A percentile compares a stretch with the other conserved stretches of the same genome.
Conservation (phyloP, 768 basidiomycete genomes). For the Suillus bovinus region DNA sequence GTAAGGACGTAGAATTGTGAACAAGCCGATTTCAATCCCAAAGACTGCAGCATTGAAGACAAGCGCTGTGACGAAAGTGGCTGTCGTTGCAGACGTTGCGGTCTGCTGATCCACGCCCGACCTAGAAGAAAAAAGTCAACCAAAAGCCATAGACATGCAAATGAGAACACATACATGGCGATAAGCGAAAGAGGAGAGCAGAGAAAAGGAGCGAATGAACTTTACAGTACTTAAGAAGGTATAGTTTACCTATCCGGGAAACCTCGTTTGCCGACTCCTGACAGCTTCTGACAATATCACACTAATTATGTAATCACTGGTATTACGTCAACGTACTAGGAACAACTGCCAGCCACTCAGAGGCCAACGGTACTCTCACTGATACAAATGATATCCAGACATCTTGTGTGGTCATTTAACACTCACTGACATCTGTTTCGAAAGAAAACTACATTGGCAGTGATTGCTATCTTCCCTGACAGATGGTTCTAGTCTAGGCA, state of each 20-base stretch:
- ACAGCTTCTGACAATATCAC: not conserved
- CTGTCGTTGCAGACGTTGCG: slow-evolving; percentile 64
- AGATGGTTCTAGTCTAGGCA: slow-evolving; percentile 4
- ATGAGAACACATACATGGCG: slow-evolving; percentile 23
- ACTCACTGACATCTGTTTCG: no score
- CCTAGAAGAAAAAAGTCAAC: slow-evolving; percentile 26
- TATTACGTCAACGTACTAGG: not conserved
- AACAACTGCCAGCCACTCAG: not conserved
- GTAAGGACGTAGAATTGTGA: slow-evolving; percentile 80
- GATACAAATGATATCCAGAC: not conserved
- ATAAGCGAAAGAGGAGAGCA: not conserved
- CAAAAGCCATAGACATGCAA: not conserved
- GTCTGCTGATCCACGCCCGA: slow-evolving; percentile 32
- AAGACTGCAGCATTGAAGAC: slow-evolving; percentile 80
- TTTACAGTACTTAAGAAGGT: not conserved
- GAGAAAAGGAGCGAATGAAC: not conserved
- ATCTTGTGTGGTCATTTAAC: no score
- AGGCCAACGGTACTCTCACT: no score
- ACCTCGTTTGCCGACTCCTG: not conserved
- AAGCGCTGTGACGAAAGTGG: slow-evolving; percentile 82
- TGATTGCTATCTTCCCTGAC: not conserved
- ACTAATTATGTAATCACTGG: not conserved
- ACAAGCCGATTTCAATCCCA: slow-evolving; percentile 66
- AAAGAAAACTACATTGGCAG: not conserved
- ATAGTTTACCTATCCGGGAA: not conserved